A percentile compares a stretch with the other conserved stretches of the same genome.
These are phyloP conservation scores for Bothriochloa decipiens DNA, from an alignment of 176 grass and related monocot species.

Conservation along the genomic window DNA sequence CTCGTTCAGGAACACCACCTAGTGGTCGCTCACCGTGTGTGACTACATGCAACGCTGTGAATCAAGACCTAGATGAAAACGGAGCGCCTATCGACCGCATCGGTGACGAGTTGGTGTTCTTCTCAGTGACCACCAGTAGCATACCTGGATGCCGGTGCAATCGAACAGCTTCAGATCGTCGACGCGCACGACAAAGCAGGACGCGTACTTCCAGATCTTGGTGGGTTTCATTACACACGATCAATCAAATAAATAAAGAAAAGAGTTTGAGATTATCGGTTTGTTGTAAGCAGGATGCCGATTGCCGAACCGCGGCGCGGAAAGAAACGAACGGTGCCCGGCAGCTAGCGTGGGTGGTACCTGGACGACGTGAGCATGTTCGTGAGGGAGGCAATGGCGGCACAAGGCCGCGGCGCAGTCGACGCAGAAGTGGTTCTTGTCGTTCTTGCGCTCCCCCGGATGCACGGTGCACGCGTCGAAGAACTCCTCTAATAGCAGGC, in stretches of 20 bases:
- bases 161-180: constrained; percentile 57
- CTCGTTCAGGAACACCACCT: constrained; percentile 66
- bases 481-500: constrained; percentile 55
- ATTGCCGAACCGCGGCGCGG: not conserved
- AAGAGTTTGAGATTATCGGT: not conserved
- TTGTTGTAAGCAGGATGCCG: not conserved
- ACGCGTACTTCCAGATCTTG: constrained; percentile 64
- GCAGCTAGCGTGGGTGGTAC: not conserved
- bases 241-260: not conserved
- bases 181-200: constrained; percentile 55
- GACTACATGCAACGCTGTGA: constrained; percentile 29
- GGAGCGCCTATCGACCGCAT: not conserved
- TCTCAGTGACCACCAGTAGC: too few species aligned
- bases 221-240: too few species aligned
- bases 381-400: constrained; percentile 60
- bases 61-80: not conserved
- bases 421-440: constrained; percentile 66
- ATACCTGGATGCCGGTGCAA: constrained; percentile 51
- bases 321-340: not conserved
- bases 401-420: constrained; percentile 55
- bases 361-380: constrained; percentile 45
- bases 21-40: constrained; percentile 55
- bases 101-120: too few species aligned
- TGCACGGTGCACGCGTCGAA: constrained; percentile 53
- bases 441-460: constrained; percentile 53